A percentile compares a stretch with the other conserved stretches of the same genome.
phyloP scores from a whole-genome alignment of 2,329 filamentous ascomycete species.

The Diplocarpon rosae region DNA sequence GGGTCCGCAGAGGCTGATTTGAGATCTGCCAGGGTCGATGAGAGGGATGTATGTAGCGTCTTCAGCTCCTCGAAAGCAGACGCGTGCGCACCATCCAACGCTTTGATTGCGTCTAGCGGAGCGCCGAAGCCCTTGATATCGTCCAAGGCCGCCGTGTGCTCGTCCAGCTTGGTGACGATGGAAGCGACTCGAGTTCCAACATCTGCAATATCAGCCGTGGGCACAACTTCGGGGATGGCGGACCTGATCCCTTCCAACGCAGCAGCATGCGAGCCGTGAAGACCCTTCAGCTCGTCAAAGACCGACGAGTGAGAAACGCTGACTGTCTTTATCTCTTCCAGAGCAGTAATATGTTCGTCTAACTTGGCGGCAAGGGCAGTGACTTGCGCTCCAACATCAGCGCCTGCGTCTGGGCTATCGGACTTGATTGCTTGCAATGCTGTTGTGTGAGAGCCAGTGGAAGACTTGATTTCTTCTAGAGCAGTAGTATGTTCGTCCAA shows the following conservation, averaged over 20 bases:
- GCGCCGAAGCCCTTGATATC: background rate
- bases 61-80: background rate
- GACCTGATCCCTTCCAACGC: constrained; percentile 11
- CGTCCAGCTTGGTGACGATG: constrained; percentile 9
- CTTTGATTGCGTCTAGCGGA: background rate
- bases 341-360: constrained; percentile 5
- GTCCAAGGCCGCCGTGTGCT: constrained; percentile 7
- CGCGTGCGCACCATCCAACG: background rate
- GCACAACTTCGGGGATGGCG: background rate
- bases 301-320: constrained; percentile 4
- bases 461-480: constrained; percentile 5
- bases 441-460: constrained; percentile 8
- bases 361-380: constrained; percentile 3
- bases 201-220: background rate
- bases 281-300: constrained; percentile 14
- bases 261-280: background rate
- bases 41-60: background rate
- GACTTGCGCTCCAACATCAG: constrained; percentile 5
- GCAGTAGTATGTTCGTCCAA: constrained; percentile 7
- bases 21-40: background rate
- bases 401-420: background rate
- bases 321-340: constrained; percentile 10
- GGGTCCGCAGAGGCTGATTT: background rate
- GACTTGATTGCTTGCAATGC: constrained; percentile 10
- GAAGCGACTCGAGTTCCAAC: constrained; percentile 6